phyloP scores from a whole-genome alignment of 768 basidiomycete species.

The Leccinum variicolor region DNA sequence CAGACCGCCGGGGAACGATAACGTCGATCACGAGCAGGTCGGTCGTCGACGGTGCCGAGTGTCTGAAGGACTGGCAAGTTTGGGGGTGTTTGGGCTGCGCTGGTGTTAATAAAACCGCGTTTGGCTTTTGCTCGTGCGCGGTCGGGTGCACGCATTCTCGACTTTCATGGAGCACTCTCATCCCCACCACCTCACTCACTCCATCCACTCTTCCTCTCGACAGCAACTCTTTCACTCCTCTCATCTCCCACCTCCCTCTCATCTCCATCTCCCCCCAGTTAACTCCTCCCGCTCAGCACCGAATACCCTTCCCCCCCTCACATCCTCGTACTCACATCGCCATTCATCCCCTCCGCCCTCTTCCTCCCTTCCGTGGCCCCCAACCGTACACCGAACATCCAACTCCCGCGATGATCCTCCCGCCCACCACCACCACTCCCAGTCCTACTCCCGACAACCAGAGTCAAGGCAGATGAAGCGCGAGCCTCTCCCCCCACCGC shows the following conservation, averaged over 20 bases:
- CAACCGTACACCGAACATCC: slow-evolving; percentile 35
- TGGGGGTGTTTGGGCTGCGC: slow-evolving; percentile 23
- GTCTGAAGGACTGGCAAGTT: background rate
- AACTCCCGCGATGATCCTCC: slow-evolving; percentile 42
- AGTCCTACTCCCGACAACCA: slow-evolving; percentile 13
- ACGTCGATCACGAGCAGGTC: slow-evolving; percentile 21
- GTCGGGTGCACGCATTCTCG: background rate
- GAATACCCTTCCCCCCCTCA: slow-evolving; percentile 42
- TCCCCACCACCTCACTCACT: background rate
- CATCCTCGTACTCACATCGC: slow-evolving; percentile 23
- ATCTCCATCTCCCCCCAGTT: slow-evolving; percentile 37
- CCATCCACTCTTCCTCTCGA: slow-evolving; percentile 18
- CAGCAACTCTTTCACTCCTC: slow-evolving; percentile 40
- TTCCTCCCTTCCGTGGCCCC: slow-evolving; percentile 22
- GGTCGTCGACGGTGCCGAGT: background rate
- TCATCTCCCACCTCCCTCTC: slow-evolving; percentile 43
- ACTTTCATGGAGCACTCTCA: background rate
- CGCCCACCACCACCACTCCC: slow-evolving; percentile 17
- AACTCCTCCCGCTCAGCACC: slow-evolving; percentile 32
- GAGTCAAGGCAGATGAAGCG: slow-evolving; percentile 30
- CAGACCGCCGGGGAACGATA: slow-evolving; percentile 24
- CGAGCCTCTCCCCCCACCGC: slow-evolving; percentile 25
- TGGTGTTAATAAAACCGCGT: slow-evolving; percentile 25
- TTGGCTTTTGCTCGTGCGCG: slow-evolving; percentile 13
- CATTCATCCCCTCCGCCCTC: slow-evolving; percentile 29